Percentiles rank a stretch among this genome's conserved stretches.
phyloP scores from a whole-genome alignment of 1,284 basidiomycete genomes.

The Farysia itapuensis region DNA sequence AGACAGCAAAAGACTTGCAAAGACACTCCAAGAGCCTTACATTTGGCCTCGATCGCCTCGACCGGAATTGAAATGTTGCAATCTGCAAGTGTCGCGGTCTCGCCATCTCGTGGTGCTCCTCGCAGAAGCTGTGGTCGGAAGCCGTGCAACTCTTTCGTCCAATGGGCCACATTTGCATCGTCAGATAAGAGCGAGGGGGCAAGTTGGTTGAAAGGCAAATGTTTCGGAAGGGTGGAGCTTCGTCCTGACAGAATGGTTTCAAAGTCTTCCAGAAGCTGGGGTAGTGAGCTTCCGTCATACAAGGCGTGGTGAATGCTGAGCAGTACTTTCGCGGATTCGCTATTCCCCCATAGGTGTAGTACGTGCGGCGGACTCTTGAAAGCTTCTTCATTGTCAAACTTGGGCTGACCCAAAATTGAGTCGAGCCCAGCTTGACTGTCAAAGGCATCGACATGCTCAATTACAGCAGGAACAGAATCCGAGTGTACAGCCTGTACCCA shows the following conservation, averaged over 20 bases:
- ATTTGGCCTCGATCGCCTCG: conserved; percentile 14
- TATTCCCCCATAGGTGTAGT: conserved; percentile 19
- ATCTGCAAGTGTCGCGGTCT: conserved; percentile 6
- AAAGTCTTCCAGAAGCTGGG: conserved; percentile 38
- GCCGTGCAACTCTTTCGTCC: conserved; percentile 20
- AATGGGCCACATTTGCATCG: conserved; percentile 31
- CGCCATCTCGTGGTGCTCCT: not conserved
- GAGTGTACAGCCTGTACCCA: conserved; percentile 46
- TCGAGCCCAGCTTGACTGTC: conserved; percentile 2
- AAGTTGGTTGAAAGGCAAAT: conserved; percentile 27
- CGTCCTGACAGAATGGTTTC: conserved; percentile 4
- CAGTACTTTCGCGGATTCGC: conserved; percentile 1
- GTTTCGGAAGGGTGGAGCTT: not conserved
- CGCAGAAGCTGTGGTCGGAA: conserved; percentile 18
- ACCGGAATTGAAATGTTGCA: conserved; percentile 5
- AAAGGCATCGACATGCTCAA: conserved; percentile 8
- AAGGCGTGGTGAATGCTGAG: conserved; percentile 45
- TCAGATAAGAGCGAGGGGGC: conserved; percentile 38
- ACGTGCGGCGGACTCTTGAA: conserved; percentile 37
- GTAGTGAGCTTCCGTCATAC: conserved; percentile 44
- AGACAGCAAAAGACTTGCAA: conserved; percentile 46
- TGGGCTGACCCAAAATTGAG: conserved; percentile 10
- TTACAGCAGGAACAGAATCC: not conserved
- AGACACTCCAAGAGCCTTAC: conserved; percentile 29
- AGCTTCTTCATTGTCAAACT: conserved; percentile 40